Percentiles rank a stretch among this genome's conserved stretches.
Conservation (phyloP, 805 yeast species). For the Candida vartiovaarae region DNA sequence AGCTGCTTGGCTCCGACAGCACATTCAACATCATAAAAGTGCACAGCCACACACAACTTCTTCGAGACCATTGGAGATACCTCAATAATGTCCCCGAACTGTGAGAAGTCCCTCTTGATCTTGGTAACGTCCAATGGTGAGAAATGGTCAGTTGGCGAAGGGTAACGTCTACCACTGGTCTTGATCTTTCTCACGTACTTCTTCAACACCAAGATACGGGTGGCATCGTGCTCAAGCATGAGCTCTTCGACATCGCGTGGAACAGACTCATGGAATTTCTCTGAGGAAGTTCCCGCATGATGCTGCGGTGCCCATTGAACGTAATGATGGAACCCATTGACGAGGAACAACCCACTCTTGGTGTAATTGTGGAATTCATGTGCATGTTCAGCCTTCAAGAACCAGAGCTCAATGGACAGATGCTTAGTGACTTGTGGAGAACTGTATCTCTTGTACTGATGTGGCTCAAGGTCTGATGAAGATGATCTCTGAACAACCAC, state of each 20-base stretch:
- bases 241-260: conserved; percentile 21
- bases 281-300: neutral
- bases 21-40: conserved; percentile 48
- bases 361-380: conserved; percentile 43
- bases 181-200: conserved; percentile 21
- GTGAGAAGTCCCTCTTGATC: conserved; percentile 41
- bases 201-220: conserved; percentile 2
- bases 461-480: neutral
- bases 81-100: conserved; percentile 55
- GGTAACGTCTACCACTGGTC: conserved; percentile 24
- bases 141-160: conserved; percentile 37
- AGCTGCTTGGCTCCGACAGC: conserved; percentile 54
- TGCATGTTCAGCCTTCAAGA: conserved; percentile 49
- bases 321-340: conserved; percentile 47
- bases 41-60: conserved; percentile 53
- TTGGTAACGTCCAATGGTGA: conserved; percentile 39
- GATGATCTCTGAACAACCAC: conserved; percentile 26
- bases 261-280: conserved; percentile 1
- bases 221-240: neutral
- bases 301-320: conserved; percentile 38
- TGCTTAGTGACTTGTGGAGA: conserved; percentile 15
- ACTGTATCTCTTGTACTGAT: conserved; percentile 1
- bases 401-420: conserved; percentile 38
- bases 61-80: conserved; percentile 61
- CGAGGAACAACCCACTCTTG: conserved; percentile 43